Evolutionary conservation across 1,284 basidiomycete genomes (phyloP), one percentile per base, ranked within the genome.

Genomic region (Coniophora puteana): DNA sequence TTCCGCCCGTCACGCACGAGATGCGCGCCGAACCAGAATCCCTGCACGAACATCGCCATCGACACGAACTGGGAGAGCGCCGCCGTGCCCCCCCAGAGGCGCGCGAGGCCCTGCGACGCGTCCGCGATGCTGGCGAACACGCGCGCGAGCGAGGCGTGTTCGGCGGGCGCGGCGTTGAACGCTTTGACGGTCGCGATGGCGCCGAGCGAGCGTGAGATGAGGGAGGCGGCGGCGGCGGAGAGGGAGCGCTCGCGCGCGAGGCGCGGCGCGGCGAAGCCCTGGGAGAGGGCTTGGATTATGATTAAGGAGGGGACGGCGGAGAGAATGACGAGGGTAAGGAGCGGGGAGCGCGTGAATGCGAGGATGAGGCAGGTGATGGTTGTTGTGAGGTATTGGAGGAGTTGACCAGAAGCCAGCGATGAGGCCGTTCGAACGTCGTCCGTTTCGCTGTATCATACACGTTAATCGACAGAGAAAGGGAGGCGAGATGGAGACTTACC

Each of bases 181-280:
- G 90, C 91, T 62, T 99, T 99, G 63, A 99, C 89, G 0, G 94
- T 97, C 3, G 89, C 68, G 52, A 99, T 93, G 30, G 88, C 80
- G 6, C 78, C 65, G 4, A 89, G 70, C 1, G 88, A 80, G 17
- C 89, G 84, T 49, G 95, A 87, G 47, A 94, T 73, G 41, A 87
- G 74, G 4, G 89, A 84, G 0, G 89, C 84, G 0, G 89, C 86
- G 6, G 73, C 68, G 10, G 85, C 80, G 4, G 85, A 80, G 7
- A 80, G 74, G 0, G 70, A 60, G 32, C 89, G 79, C 54, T 96
- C 93, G 20, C 60, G 61, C 4, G 71, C 67, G 44, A 93, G 75
- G 40, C 86, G 72, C 0, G 90, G 87, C 4, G 72, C 69, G 2
- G 80, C 80, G 39, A 86, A 57, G 4, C 67, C 63, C 59, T 95